Evolutionary conservation across 2,329 filamentous ascomycete genomes (phyloP), one percentile per base, ranked within the genome.

Genomic region (Aspergillus fijiensis): DNA sequence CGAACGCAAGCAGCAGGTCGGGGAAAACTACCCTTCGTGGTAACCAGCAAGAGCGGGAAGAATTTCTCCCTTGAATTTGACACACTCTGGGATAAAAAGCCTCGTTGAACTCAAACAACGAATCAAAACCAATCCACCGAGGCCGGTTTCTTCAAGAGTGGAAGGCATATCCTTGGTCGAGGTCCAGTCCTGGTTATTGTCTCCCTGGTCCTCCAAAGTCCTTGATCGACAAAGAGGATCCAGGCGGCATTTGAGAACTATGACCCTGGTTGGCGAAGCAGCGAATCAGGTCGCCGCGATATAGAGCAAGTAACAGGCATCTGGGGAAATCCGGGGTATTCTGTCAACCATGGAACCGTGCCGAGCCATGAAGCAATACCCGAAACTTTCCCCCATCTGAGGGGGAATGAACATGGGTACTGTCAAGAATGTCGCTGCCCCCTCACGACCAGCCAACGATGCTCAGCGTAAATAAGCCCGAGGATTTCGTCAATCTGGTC

Each of bases 31-130:
- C 62, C 56, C 47, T 51, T 55, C 49, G 12, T 42, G 56, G 19
- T 19, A 31, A 21, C 31, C 23, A 29, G 49, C 33, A 48, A 35
- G 55, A 29, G 54, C 68, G 65, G 65, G 59, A 52, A 67, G 55
- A 61, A 59, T 66, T 68, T 58, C 67, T 65, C 49, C 49, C 23
- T 53, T 58, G 45, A 47, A 16, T 47, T 54, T 42, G 42, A 33
- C 16, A 48, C 21, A 19, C 14, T 49, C 5, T 7, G 33, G 39
- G 19, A 31, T 23, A 52, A 51, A 49, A 29, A 27, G 23, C 31
- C 19, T 42, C 29, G 21, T 21, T 29, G 27, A 33, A 23, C 7
- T 21, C 42, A 48, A 25, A 39, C 33, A 4, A 39, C 23, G 52
- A 55, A 31, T 33, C 9, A 29, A 35, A 21, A 27, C 27, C 27